These are phyloP conservation scores for Leishmania amazonensis DNA, from an alignment of 208 protist genomes.

Conservation along the genomic window DNA sequence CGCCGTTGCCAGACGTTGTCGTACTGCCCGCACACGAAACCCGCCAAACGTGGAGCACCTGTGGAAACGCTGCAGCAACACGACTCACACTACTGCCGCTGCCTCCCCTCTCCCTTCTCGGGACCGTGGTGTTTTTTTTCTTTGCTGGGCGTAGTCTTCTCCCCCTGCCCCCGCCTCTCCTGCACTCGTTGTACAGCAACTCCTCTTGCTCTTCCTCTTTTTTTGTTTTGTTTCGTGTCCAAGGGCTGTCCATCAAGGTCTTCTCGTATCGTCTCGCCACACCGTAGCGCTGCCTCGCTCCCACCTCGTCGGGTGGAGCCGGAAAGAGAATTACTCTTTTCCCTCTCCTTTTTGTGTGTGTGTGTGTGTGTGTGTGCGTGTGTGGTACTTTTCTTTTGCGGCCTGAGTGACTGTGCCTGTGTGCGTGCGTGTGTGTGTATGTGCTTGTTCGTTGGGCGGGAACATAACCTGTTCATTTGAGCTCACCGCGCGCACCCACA, in stretches of 20 bases:
- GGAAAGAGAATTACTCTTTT: constrained; percentile 1
- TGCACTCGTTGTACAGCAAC: not conserved
- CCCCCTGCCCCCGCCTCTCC: not conserved
- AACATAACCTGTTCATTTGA: not conserved
- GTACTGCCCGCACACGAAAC: not conserved
- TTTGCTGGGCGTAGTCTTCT: not conserved
- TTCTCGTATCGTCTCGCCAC: not conserved
- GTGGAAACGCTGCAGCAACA: not conserved
- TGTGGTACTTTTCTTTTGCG: not conserved
- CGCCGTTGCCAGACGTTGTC: not conserved
- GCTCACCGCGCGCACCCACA: not conserved
- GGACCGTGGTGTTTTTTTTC: not conserved
- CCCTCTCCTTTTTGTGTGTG: not conserved
- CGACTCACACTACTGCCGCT: not conserved
- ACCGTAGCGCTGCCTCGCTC: not conserved
- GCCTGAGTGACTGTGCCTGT: not conserved
- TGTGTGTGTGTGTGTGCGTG: not conserved
- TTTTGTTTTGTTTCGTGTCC: not conserved
- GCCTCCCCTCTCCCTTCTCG: not conserved
- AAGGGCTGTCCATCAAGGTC: not conserved
- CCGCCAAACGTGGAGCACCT: not conserved
- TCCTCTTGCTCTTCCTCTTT: not conserved
- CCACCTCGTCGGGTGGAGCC: not conserved
- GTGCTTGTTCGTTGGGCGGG: not conserved
- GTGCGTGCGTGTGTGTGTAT: not conserved